Conservation (phyloP, 148 eudicot genomes). For the Vaccinium macrocarpon region DNA sequence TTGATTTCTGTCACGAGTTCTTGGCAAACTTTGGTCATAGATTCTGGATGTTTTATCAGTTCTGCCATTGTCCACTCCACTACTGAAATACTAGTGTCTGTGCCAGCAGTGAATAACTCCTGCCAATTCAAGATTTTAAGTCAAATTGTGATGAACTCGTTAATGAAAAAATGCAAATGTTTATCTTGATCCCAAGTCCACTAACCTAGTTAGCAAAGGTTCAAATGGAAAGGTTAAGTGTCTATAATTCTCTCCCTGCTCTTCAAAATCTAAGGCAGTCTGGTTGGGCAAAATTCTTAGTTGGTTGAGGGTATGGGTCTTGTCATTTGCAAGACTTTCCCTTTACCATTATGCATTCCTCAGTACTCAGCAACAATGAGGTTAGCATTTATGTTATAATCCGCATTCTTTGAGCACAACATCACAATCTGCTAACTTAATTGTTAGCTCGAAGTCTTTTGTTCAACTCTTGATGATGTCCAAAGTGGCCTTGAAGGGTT, state of each 20-base stretch:
- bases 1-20: conserved; percentile 13
- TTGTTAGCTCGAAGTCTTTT: background rate
- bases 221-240: too few relatives aligned
- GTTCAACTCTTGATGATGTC: background rate
- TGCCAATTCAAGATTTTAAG: background rate
- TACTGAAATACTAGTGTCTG: conserved; percentile 18
- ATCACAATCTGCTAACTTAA: too few relatives aligned
- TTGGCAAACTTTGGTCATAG: conserved; percentile 18
- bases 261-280: too few relatives aligned
- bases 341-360: too few relatives aligned
- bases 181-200: too few relatives aligned
- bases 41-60: conserved; percentile 16
- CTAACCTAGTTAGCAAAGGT: too few relatives aligned
- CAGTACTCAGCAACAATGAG: too few relatives aligned
- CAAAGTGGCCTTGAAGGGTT: background rate
- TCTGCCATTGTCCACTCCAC: conserved; percentile 29
- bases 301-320: too few relatives aligned
- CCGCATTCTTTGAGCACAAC: background rate
- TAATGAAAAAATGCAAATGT: too few relatives aligned
- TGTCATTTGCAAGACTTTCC: background rate
- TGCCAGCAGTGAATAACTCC: conserved; percentile 29
- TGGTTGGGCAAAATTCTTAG: too few relatives aligned
- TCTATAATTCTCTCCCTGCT: too few relatives aligned
- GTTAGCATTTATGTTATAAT: background rate
- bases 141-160: too few relatives aligned